Evolutionary conservation across 2,329 filamentous ascomycete species (phyloP).

Genomic region (Pseudogymnoascus destructans): DNA sequence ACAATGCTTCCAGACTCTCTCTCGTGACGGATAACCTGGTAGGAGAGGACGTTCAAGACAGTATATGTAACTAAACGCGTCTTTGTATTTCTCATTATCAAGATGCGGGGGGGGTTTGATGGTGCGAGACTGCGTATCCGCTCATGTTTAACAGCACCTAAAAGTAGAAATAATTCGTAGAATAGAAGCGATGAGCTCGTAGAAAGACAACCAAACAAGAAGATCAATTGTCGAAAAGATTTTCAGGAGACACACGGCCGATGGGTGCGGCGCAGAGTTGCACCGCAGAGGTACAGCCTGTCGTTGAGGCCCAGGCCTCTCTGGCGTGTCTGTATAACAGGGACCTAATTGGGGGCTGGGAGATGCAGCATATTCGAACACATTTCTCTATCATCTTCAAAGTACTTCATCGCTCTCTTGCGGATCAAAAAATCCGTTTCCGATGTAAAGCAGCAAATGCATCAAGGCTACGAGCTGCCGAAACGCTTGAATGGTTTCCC

Average conservation of each 20-base stretch:
- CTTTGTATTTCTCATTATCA: too few relatives aligned
- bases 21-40: background rate
- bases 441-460: background rate
- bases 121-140: too few relatives aligned
- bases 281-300: background rate
- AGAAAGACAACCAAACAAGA: background rate
- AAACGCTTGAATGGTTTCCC: slow-evolving; percentile 9
- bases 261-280: background rate
- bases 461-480: background rate
- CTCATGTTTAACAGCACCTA: background rate
- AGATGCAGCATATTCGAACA: background rate
- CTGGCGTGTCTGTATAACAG: background rate
- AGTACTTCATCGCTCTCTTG: background rate
- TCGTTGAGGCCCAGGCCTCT: background rate
- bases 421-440: background rate
- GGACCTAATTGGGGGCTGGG: background rate
- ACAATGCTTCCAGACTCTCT: background rate
- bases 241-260: background rate
- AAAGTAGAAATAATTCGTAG: background rate
- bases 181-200: background rate
- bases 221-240: background rate
- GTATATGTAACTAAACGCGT: background rate
- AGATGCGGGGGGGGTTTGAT: too few relatives aligned
- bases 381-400: background rate
- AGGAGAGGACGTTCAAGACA: background rate